A percentile compares a stretch with the other conserved stretches of the same genome.
Conservation (phyloP, 2,329 filamentous ascomycete genomes). For the Amylocarpus encephaloides region DNA sequence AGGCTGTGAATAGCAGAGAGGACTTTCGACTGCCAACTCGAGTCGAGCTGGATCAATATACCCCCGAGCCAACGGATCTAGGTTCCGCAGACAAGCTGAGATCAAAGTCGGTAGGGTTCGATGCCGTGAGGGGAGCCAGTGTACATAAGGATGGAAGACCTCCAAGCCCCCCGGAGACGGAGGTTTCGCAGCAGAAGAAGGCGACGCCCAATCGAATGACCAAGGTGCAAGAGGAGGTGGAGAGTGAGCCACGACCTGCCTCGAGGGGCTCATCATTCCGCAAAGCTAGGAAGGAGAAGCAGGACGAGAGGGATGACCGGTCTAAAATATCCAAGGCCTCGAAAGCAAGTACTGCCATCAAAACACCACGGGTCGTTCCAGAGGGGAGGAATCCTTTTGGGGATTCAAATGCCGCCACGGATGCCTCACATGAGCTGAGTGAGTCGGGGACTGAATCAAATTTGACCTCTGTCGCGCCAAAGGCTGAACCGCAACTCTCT, state of each 20-base stretch:
- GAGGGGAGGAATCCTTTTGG: conserved; percentile 30
- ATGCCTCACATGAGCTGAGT: conserved; percentile 13
- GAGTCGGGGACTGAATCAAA: conserved; percentile 29
- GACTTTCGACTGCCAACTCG: conserved; percentile 23
- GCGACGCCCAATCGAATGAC: conserved; percentile 31
- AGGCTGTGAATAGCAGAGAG: conserved; percentile 58
- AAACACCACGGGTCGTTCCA: conserved; percentile 30
- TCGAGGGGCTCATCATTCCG: conserved; percentile 41
- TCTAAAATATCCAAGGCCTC: conserved; percentile 51
- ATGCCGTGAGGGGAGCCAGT: conserved; percentile 36
- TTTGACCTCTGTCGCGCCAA: conserved; percentile 36
- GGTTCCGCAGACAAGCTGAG: conserved; percentile 43
- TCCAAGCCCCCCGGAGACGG: conserved; percentile 60
- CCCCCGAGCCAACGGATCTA: conserved; percentile 67
- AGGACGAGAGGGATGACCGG: conserved; percentile 36
- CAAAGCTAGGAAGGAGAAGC: conserved; percentile 14
- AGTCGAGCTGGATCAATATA: conserved; percentile 39
- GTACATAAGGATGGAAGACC: conserved; percentile 43
- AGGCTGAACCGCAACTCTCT: conserved; percentile 30
- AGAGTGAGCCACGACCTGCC: conserved; percentile 34
- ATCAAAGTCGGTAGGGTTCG: conserved; percentile 43
- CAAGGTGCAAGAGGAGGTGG: conserved; percentile 35
- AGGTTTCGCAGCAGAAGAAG: conserved; percentile 42
- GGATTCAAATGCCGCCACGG: conserved; percentile 8
- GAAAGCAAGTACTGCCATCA: conserved; percentile 50